Conservation (phyloP, 1,284 basidiomycete genomes). For the Microbotryomycetes sp. region DNA sequence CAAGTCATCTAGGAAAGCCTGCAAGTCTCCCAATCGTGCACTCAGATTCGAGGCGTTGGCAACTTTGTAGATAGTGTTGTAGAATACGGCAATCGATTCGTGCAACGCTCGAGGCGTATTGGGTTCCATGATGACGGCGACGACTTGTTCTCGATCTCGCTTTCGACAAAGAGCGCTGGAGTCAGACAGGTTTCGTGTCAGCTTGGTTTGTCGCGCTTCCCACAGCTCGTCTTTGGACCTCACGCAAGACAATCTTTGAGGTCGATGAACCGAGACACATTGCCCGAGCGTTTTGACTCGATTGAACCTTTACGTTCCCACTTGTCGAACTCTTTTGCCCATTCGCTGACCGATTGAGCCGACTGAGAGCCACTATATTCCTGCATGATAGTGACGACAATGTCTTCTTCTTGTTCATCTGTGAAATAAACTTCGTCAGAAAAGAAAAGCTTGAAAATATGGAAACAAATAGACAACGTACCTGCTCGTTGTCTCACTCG, state of each 20-base stretch:
- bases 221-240: background rate
- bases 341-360: constrained; percentile 10
- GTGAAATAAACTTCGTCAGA: background rate
- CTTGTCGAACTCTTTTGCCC: constrained; percentile 14
- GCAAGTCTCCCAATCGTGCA: constrained; percentile 27
- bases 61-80: constrained; percentile 29
- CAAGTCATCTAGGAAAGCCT: constrained; percentile 31
- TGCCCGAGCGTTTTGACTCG: background rate
- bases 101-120: constrained; percentile 24
- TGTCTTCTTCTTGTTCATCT: constrained; percentile 22
- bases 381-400: constrained; percentile 26
- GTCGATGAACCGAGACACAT: constrained; percentile 7
- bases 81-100: constrained; percentile 26
- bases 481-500: constrained; percentile 13
- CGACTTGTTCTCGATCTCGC: constrained; percentile 30
- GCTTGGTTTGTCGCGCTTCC: background rate
- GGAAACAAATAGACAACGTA: background rate
- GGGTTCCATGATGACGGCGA: constrained; percentile 24
- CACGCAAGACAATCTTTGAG: constrained; percentile 29
- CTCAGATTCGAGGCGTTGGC: constrained; percentile 27
- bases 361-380: constrained; percentile 10
- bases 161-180: constrained; percentile 25
- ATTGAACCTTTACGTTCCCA: background rate
- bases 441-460: background rate
- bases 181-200: background rate